Conservation (phyloP, 2,329 filamentous ascomycete genomes). For the Sporothrix phasma region DNA sequence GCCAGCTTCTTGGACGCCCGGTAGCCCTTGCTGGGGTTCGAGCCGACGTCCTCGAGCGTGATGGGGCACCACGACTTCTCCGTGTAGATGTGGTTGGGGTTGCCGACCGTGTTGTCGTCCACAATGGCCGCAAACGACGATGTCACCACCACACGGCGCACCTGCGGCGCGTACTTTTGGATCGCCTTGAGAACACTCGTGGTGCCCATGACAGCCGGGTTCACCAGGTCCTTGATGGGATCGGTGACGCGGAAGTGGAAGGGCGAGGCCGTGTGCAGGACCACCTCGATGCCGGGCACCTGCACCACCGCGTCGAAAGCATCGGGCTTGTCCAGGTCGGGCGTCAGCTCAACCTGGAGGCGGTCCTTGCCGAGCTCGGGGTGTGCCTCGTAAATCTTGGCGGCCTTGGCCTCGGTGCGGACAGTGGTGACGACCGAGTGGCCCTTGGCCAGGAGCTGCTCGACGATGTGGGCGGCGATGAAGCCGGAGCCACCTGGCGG, state of each 20-base stretch:
- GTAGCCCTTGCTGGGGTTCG: slow-evolving; percentile 33
- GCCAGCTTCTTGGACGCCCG: slow-evolving; percentile 44
- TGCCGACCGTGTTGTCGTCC: slow-evolving; percentile 27
- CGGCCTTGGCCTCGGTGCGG: slow-evolving; percentile 43
- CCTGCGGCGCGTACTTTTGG: slow-evolving; percentile 44
- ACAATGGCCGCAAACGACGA: slow-evolving; percentile 47
- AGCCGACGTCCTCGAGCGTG: slow-evolving; percentile 32
- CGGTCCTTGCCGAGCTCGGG: slow-evolving; percentile 32
- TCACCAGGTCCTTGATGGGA: slow-evolving; percentile 43
- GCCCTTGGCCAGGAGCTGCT: slow-evolving; percentile 41
- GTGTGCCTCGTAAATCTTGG: slow-evolving; percentile 41
- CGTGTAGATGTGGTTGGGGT: slow-evolving; percentile 31
- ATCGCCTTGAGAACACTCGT: slow-evolving; percentile 65
- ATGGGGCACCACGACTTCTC: slow-evolving; percentile 42
- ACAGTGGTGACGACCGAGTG: slow-evolving; percentile 48
- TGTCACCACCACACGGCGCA: slow-evolving; percentile 61
- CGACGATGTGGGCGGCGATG: slow-evolving; percentile 44
- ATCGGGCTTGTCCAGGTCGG: slow-evolving; percentile 62
- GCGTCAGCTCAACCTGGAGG: slow-evolving; percentile 52
- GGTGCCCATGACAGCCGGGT: slow-evolving; percentile 48
- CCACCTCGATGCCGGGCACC: slow-evolving; percentile 41
- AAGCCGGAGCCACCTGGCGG: slow-evolving; percentile 40
- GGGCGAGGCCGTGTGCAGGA: slow-evolving; percentile 52
- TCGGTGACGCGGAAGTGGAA: slow-evolving; percentile 46
- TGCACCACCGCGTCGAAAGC: slow-evolving; percentile 60